Conservation (phyloP, 768 basidiomycete genomes). For the Phylloporus sp. region DNA sequence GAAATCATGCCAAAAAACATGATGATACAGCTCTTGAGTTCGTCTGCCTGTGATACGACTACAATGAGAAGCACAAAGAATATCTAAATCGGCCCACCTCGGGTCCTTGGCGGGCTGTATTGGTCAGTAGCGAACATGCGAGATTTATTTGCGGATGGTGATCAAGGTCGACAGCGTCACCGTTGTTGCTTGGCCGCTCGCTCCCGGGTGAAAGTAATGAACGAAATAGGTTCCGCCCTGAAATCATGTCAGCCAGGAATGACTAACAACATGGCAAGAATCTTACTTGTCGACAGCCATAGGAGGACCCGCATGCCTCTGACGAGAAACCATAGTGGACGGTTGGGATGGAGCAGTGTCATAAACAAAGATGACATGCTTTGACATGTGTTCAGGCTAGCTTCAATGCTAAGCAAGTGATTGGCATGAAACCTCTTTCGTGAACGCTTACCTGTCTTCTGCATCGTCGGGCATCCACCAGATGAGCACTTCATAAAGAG, state of each 20-base stretch:
- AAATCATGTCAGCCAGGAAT: conserved; percentile 12
- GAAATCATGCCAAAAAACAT: conserved; percentile 40
- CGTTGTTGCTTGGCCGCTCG: conserved; percentile 15
- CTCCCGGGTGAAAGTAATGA: conserved; percentile 38
- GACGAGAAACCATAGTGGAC: conserved; percentile 50
- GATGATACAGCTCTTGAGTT: conserved; percentile 36
- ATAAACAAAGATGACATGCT: conserved; percentile 40
- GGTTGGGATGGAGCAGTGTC: conserved; percentile 46
- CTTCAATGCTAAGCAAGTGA: background rate
- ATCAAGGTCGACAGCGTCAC: conserved; percentile 22
- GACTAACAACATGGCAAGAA: conserved; percentile 1
- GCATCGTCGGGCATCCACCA: conserved; percentile 45
- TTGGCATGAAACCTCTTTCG: background rate
- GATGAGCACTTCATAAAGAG: conserved; percentile 52
- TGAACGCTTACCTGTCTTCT: conserved; percentile 31
- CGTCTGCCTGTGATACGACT: conserved; percentile 30
- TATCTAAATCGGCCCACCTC: conserved; percentile 34
- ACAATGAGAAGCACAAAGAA: background rate
- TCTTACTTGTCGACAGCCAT: conserved; percentile 46
- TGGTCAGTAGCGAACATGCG: conserved; percentile 46
- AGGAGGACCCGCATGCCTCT: conserved; percentile 48
- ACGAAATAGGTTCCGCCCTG: conserved; percentile 43
- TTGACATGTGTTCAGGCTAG: conserved; percentile 39
- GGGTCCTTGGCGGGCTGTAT: conserved; percentile 35
- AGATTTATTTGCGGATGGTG: conserved; percentile 45